Evolutionary conservation across 2,329 filamentous ascomycete genomes (phyloP).

Genomic region (Verticillium nubilum): DNA sequence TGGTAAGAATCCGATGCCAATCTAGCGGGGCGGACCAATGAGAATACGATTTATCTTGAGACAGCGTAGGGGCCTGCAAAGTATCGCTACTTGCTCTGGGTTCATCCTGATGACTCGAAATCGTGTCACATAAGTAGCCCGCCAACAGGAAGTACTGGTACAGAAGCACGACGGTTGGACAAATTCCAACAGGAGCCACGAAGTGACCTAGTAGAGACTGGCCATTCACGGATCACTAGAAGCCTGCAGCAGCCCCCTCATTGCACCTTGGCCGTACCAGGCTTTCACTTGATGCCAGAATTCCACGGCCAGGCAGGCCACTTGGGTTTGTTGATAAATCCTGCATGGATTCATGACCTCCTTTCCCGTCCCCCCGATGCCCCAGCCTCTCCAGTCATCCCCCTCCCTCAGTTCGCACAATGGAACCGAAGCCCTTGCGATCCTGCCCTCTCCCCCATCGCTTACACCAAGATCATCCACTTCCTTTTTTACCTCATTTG

Average conservation of each 20-base stretch:
- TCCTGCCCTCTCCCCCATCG: not conserved
- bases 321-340: not conserved
- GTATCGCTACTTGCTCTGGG: not conserved
- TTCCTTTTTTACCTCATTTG: not conserved
- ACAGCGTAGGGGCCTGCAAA: not conserved
- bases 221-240: not conserved
- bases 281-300: not conserved
- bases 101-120: not conserved
- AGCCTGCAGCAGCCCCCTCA: not conserved
- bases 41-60: not conserved
- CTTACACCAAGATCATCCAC: not conserved
- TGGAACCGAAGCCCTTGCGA: not conserved
- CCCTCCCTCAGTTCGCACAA: not conserved
- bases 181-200: not conserved
- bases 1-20: not conserved
- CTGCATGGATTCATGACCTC: not conserved
- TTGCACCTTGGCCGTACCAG: not conserved
- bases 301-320: not conserved
- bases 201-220: not conserved
- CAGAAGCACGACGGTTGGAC: not conserved
- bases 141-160: not conserved
- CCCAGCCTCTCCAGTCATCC: not conserved
- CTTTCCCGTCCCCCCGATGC: not conserved
- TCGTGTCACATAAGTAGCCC: not conserved
- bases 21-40: not conserved